Percentiles rank a stretch among this genome's conserved stretches.
Conservation (phyloP, 108 stramenopile genomes). For the Cyclotella sp. region DNA sequence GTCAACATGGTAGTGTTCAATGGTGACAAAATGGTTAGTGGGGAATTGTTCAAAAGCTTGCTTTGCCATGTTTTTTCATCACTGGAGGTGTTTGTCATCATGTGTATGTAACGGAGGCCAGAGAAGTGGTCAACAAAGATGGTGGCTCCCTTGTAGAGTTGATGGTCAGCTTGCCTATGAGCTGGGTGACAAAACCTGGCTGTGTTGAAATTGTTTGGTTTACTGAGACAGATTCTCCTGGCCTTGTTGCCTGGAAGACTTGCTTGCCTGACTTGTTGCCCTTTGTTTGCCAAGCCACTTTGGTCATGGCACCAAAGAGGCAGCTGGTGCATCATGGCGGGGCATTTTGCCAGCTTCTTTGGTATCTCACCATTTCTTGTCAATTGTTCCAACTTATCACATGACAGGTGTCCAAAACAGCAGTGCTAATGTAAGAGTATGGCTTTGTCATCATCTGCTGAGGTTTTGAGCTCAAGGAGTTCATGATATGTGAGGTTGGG, state of each 20-base stretch:
- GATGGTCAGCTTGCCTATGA: conserved; percentile 41
- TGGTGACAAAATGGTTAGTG: not conserved
- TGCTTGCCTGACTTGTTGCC: no score
- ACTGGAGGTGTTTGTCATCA: no score
- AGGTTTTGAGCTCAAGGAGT: not conserved
- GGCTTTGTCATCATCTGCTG: not conserved
- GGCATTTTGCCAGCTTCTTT: conserved; percentile 15
- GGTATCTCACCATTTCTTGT: conserved; percentile 37
- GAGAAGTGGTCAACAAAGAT: conserved; percentile 16
- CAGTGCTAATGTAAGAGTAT: conserved; percentile 26
- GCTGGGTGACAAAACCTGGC: conserved; percentile 54
- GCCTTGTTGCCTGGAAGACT: conserved; percentile 7
- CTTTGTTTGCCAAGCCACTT: no score
- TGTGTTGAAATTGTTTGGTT: conserved; percentile 49
- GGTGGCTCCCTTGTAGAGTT: conserved; percentile 20
- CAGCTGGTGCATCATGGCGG: conserved; percentile 43
- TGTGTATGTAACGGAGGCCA: not conserved
- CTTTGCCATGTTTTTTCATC: no score
- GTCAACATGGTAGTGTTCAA: conserved; percentile 44
- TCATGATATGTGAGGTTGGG: not conserved
- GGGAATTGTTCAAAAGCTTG: not conserved
- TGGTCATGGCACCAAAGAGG: conserved; percentile 4
- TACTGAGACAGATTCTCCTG: conserved; percentile 53
- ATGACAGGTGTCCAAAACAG: conserved; percentile 35
- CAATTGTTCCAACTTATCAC: conserved; percentile 22